Evolutionary conservation across 2,329 filamentous ascomycete species (phyloP), one percentile per base, ranked within the genome.

Genomic region (Coniochaeta prunicola): DNA sequence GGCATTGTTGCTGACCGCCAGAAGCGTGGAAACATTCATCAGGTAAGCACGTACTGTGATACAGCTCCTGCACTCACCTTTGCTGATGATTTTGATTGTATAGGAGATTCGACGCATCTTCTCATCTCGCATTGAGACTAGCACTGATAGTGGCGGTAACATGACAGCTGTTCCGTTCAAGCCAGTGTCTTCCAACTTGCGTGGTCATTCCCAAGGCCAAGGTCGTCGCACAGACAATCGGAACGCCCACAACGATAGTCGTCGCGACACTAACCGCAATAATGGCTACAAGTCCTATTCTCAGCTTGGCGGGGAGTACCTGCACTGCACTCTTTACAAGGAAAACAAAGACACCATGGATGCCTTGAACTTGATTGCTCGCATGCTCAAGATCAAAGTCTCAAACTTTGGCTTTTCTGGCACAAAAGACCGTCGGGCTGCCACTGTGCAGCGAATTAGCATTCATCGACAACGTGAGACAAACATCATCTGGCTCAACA

Each of bases 311-410:
- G 91, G 89, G 19, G 88, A 92, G 55, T 94, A 91, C 71, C 77
- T 96, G 15, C 92, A 96, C 71, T 96, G 96, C 71, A 93, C 90
- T 0, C 79, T 97, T 57, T 96, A 93, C 82, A 97, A 97, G 75
- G 92, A 96, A 75, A 97, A 97, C 75, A 92, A 93, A 69, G 92
- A 97, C 70, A 97, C 92, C 1, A 96, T 96, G 90, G 92, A 97
- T 66, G 88, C 91, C 0, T 80, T 96, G 57, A 87, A 85, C 57
- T 90, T 89, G 67, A 81, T 97, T 42, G 84, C 87, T 1, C 88
- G 88, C 48, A 82, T 88, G 63, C 75, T 96, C 62, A 89, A 88
- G 68, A 78, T 90, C 63, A 92, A 90, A 70, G 80, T 83, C 28
- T 89, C 92, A 65, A 81, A 85, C 59, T 93, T 96, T 66, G 78